Conservation (phyloP, 2,329 filamentous ascomycete species). For the Aspergillus sp. region DNA sequence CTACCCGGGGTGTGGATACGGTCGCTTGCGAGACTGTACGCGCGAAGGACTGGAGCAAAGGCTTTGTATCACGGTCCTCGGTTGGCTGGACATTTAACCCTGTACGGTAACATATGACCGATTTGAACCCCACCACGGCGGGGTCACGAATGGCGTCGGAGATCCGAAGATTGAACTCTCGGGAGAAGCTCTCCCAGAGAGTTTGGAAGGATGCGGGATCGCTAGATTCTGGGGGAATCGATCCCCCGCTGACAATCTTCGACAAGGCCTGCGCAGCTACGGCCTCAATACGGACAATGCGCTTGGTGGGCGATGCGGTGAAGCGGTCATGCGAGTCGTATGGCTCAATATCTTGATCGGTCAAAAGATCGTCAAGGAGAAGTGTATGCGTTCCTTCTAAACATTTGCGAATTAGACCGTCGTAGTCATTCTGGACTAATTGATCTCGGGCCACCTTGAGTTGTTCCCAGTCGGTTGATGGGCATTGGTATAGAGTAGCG, state of each 20-base stretch:
- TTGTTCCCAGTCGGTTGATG: constrained; percentile 59
- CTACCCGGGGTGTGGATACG: constrained; percentile 42
- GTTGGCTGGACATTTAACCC: constrained; percentile 64
- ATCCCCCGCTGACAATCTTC: constrained; percentile 45
- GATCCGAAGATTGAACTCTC: constrained; percentile 47
- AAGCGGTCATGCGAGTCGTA: constrained; percentile 68
- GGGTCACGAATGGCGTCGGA: constrained; percentile 59
- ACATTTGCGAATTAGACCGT: constrained; percentile 62
- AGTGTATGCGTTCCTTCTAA: constrained; percentile 71
- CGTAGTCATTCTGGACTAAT: constrained; percentile 50
- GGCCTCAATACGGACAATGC: constrained; percentile 76
- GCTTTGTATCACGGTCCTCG: constrained; percentile 39
- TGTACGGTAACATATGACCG: constrained; percentile 76
- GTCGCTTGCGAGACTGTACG: constrained; percentile 27
- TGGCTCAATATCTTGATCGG: constrained; percentile 55
- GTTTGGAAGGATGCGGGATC: constrained; percentile 16
- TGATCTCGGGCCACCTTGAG: constrained; percentile 51
- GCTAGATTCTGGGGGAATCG: constrained; percentile 30
- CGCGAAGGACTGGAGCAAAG: constrained; percentile 30
- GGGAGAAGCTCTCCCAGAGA: constrained; percentile 25
- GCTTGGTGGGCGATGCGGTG: constrained; percentile 62
- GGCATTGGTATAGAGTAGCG: constrained; percentile 62
- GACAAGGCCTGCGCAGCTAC: constrained; percentile 62
- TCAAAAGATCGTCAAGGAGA: constrained; percentile 75
- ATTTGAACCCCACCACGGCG: constrained; percentile 77